Conservation (phyloP, 1,139 yeast species). For the Saccharomyces hybrid region DNA sequence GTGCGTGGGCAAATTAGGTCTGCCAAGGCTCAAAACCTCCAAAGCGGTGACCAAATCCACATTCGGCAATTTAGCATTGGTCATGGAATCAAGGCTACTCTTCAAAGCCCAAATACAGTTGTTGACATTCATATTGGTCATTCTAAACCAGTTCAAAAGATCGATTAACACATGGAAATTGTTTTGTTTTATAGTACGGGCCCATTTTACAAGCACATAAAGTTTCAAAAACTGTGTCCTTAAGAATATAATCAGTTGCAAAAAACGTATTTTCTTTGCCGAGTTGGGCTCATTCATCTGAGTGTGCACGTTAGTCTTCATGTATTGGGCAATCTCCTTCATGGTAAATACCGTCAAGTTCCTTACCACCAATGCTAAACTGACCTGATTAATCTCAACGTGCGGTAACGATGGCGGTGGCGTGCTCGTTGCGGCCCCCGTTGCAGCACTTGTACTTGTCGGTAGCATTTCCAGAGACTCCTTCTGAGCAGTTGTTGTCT, state of each 20-base stretch:
- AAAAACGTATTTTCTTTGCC: conserved; percentile 55
- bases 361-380: conserved; percentile 27
- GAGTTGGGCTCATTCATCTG: conserved; percentile 39
- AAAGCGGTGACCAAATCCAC: conserved; percentile 82
- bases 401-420: conserved; percentile 29
- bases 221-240: conserved; percentile 78
- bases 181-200: conserved; percentile 49
- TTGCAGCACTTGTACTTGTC: not conserved
- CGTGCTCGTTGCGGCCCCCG: conserved; percentile 1
- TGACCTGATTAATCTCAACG: conserved; percentile 31
- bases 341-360: conserved; percentile 30
- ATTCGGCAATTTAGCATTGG: conserved; percentile 82
- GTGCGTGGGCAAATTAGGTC: conserved; percentile 63
- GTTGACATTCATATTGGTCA: conserved; percentile 61
- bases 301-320: conserved; percentile 28
- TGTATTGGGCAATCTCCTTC: conserved; percentile 30
- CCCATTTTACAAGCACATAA: conserved; percentile 84
- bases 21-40: conserved; percentile 71
- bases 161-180: conserved; percentile 74
- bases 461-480: conserved; percentile 1
- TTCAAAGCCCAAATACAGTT: conserved; percentile 58
- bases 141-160: conserved; percentile 77
- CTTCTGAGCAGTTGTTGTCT: not conserved
- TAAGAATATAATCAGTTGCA: conserved; percentile 59
- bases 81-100: conserved; percentile 55